Conservation (phyloP, 257 asterid species). For the Lycium barbarum region DNA sequence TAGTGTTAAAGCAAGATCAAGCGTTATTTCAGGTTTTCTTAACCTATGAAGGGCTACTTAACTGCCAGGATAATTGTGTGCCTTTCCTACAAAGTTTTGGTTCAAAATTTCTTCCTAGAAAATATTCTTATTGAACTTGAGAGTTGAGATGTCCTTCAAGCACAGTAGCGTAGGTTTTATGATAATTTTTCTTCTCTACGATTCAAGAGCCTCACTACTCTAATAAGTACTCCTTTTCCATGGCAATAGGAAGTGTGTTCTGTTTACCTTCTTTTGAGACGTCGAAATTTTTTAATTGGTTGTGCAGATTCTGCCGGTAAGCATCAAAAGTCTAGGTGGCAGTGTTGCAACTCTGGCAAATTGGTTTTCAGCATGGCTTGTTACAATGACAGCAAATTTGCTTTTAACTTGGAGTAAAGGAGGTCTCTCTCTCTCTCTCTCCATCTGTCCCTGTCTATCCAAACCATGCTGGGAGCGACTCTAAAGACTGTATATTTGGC, state of each 20-base stretch:
- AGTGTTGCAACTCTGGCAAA: slow-evolving; percentile 88
- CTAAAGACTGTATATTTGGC: slow-evolving; percentile 37
- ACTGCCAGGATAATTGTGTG: neutral
- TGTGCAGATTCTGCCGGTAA: slow-evolving; percentile 87
- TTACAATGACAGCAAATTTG: slow-evolving; percentile 82
- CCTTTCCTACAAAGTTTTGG: neutral
- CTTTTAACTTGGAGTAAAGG: slow-evolving; percentile 88
- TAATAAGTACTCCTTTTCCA: neutral
- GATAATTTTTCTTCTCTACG: neutral
- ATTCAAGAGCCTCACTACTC: slow-evolving; percentile 2
- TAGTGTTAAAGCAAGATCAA: neutral
- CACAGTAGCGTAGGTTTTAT: neutral
- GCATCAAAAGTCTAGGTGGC: slow-evolving; percentile 89
- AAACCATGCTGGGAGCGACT: neutral
- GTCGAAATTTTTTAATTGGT: neutral
- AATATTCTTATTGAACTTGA: neutral
- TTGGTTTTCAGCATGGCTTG: slow-evolving; percentile 78
- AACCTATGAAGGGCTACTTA: neutral
- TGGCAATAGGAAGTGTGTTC: neutral
- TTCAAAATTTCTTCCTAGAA: slow-evolving; percentile 15
- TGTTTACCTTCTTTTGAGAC: neutral
- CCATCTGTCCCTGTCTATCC: neutral
- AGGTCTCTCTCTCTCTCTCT: slow-evolving; percentile 55
- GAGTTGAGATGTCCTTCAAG: neutral
- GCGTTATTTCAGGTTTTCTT: neutral